These are phyloP conservation scores for Kwoniella botswanensis DNA, from an alignment of 768 basidiomycete genomes.

Conservation along the genomic window DNA sequence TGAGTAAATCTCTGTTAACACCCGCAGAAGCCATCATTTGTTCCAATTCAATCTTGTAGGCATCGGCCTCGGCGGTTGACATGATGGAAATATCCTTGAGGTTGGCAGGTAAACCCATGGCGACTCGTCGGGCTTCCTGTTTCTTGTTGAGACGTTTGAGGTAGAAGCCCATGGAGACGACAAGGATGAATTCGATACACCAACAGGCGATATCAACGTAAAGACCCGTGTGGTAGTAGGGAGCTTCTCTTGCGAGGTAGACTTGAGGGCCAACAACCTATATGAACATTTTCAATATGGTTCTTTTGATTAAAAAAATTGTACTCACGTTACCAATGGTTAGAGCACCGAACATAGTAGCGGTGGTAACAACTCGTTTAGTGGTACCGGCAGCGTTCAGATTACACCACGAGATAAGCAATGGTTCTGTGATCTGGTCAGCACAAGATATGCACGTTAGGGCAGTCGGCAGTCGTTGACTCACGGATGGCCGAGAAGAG, in stretches of 20 bases:
- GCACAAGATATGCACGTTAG: background rate
- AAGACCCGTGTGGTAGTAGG: constrained; percentile 52
- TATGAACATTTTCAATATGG: background rate
- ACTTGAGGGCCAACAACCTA: constrained; percentile 50
- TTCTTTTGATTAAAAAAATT: background rate
- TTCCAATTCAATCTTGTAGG: constrained; percentile 48
- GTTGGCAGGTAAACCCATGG: constrained; percentile 47
- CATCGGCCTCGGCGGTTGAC: constrained; percentile 46
- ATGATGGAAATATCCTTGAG: constrained; percentile 55
- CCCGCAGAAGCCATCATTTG: constrained; percentile 28
- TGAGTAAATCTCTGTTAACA: constrained; percentile 33
- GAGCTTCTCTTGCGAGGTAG: constrained; percentile 48
- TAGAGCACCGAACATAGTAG: constrained; percentile 43
- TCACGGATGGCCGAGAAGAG: constrained; percentile 34
- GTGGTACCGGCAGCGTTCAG: constrained; percentile 49
- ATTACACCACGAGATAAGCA: constrained; percentile 45
- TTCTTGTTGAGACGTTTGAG: constrained; percentile 47
- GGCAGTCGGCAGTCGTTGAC: background rate
- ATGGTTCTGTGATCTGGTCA: constrained; percentile 16
- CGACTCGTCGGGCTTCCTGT: constrained; percentile 47
- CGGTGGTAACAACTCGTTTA: constrained; percentile 47
- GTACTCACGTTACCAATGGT: constrained; percentile 40
- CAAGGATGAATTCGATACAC: constrained; percentile 42
- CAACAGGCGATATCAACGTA: constrained; percentile 54
- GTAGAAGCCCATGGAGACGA: constrained; percentile 50